Conservation (phyloP, 192 early-diverging fungal genomes). For the Rhizoclosmatium globosum region DNA sequence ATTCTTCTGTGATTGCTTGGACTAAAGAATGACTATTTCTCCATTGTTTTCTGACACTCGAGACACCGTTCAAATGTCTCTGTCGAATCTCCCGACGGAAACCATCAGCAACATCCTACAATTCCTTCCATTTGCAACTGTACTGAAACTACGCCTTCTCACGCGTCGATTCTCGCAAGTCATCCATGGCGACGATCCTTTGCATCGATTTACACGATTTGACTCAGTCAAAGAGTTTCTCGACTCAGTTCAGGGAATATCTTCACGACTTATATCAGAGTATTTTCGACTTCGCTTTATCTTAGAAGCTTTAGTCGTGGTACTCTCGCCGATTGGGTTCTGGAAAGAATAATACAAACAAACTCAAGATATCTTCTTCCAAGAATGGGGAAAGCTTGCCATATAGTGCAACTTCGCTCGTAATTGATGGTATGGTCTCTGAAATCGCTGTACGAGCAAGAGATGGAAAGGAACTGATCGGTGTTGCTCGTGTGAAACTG, state of each 20-base stretch:
- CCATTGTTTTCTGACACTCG: too few relatives aligned
- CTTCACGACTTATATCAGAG: background rate
- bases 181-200: slow-evolving; percentile 18
- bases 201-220: slow-evolving; percentile 23
- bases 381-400: background rate
- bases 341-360: background rate
- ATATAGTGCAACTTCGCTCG: background rate
- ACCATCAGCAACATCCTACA: background rate
- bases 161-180: slow-evolving; percentile 1
- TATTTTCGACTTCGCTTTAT: background rate
- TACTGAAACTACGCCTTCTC: background rate
- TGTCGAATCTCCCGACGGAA: background rate
- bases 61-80: background rate
- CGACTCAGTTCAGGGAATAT: background rate
- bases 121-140: background rate
- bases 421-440: background rate
- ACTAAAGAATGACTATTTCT: too few relatives aligned
- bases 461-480: background rate
- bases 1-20: background rate
- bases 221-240: slow-evolving; percentile 9
- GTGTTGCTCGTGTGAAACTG: slow-evolving; percentile 1
- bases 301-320: background rate
- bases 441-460: background rate
- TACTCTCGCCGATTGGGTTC: slow-evolving; percentile 3
- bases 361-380: background rate